phyloP scores from a whole-genome alignment of 805 yeast species.

The Sugiyamaella floridensis region DNA sequence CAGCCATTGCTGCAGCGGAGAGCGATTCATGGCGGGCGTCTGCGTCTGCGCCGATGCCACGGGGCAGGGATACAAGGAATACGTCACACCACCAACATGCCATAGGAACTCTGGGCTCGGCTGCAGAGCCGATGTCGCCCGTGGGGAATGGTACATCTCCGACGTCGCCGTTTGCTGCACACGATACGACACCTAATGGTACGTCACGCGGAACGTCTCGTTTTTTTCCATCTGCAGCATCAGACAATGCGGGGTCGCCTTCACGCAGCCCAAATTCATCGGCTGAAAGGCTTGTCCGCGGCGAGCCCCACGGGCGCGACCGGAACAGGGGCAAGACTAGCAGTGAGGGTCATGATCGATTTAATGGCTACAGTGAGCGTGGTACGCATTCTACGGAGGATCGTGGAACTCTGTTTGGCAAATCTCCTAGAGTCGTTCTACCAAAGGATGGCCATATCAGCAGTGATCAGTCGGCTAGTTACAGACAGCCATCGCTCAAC shows the following conservation, averaged over 20 bases:
- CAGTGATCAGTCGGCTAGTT: neutral
- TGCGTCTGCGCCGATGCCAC: neutral
- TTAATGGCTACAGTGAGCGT: slow-evolving; percentile 8
- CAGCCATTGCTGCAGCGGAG: neutral
- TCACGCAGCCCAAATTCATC: neutral
- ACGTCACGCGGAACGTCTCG: slow-evolving; percentile 11
- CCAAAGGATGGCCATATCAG: slow-evolving; percentile 2
- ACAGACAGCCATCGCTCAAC: slow-evolving; percentile 5
- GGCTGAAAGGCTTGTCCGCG: neutral
- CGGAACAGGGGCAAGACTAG: neutral
- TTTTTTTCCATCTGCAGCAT: slow-evolving; percentile 16
- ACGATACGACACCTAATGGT: slow-evolving; percentile 7
- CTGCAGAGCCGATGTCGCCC: slow-evolving; percentile 4
- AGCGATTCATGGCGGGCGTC: slow-evolving; percentile 4
- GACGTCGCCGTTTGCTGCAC: slow-evolving; percentile 2
- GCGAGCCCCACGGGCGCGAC: neutral
- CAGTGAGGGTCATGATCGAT: neutral
- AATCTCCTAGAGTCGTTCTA: slow-evolving; percentile 12
- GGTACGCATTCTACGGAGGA: neutral
- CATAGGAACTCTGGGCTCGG: neutral
- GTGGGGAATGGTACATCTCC: neutral
- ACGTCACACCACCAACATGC: neutral
- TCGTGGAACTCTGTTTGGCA: neutral
- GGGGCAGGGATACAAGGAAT: neutral
- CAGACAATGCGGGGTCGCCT: slow-evolving; percentile 3